Evolutionary conservation across 176 grass and related monocot species (phyloP).

Genomic region (Melocanna baccifera): DNA sequence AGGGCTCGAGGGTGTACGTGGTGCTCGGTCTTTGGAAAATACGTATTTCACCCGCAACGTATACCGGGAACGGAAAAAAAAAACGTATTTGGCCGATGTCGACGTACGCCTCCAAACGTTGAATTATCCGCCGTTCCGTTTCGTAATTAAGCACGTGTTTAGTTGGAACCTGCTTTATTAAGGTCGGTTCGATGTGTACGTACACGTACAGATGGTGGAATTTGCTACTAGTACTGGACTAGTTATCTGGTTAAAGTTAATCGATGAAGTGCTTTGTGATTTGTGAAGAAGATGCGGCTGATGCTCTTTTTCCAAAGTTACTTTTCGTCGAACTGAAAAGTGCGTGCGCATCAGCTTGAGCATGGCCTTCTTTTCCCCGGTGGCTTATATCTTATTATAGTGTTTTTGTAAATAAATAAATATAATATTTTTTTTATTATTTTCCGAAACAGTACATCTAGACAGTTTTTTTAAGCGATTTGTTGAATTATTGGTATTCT

Average conservation of each 20-base stretch:
- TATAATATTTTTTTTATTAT: too few species aligned
- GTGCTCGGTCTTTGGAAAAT: background rate
- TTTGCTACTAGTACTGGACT: background rate
- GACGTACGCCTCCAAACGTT: background rate
- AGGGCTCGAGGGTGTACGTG: background rate
- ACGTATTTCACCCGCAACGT: constrained; percentile 44
- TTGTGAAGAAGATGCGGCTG: background rate
- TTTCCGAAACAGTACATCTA: too few species aligned
- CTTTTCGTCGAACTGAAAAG: background rate
- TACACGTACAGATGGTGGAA: background rate
- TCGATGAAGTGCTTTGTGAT: background rate
- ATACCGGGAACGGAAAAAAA: background rate
- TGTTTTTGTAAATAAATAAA: too few species aligned
- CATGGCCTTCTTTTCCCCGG: background rate
- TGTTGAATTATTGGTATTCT: too few species aligned
- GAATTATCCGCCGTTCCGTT: background rate
- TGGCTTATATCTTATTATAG: too few species aligned
- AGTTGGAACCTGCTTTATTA: background rate
- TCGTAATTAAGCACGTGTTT: background rate
- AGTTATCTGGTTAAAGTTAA: background rate
- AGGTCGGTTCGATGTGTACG: background rate
- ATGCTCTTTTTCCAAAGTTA: background rate
- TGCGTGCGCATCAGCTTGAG: background rate
- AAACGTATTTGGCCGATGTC: constrained; percentile 15
- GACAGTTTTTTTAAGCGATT: too few species aligned